Conservation (phyloP, 495 filamentous ascomycete genomes). For the Trichoderma virens region DNA sequence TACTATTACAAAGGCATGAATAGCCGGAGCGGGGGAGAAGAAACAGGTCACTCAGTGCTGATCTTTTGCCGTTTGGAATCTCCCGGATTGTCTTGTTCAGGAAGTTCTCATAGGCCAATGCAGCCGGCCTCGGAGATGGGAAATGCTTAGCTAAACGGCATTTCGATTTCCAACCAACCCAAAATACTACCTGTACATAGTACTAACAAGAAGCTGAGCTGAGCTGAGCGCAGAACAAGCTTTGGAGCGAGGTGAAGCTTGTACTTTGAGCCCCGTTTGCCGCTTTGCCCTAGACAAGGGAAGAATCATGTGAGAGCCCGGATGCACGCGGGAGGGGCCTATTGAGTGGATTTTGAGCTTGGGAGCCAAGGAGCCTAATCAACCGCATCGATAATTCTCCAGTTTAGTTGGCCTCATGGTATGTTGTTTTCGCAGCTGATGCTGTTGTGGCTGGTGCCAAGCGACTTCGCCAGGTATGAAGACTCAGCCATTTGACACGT, state of each 20-base stretch:
- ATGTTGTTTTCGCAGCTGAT: too few species aligned
- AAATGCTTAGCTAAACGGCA: too few species aligned
- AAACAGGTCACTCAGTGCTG: slow-evolving; percentile 1
- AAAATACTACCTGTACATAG: too few species aligned
- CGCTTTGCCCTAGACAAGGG: background rate
- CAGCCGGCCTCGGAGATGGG: too few species aligned
- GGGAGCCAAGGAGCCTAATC: too few species aligned
- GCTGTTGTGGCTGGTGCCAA: too few species aligned
- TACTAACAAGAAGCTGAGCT: too few species aligned
- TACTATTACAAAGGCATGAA: background rate
- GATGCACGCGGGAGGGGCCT: slow-evolving; percentile 8
- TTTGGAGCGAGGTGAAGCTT: background rate
- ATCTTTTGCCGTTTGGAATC: background rate
- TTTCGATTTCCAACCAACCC: too few species aligned
- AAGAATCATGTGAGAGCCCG: slow-evolving; percentile 1
- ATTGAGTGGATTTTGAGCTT: background rate
- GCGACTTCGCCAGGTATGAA: too few species aligned
- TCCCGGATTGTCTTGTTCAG: background rate
- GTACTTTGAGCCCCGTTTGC: background rate
- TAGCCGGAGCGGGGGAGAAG: background rate
- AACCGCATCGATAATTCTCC: background rate
- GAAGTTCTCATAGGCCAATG: background rate
- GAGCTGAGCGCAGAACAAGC: background rate
- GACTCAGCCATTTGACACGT: too few species aligned
- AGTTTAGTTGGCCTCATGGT: background rate